Evolutionary conservation across 495 filamentous ascomycete species (phyloP), one percentile per base, ranked within the genome.

Genomic region (Aspergillus sclerotioniger): DNA sequence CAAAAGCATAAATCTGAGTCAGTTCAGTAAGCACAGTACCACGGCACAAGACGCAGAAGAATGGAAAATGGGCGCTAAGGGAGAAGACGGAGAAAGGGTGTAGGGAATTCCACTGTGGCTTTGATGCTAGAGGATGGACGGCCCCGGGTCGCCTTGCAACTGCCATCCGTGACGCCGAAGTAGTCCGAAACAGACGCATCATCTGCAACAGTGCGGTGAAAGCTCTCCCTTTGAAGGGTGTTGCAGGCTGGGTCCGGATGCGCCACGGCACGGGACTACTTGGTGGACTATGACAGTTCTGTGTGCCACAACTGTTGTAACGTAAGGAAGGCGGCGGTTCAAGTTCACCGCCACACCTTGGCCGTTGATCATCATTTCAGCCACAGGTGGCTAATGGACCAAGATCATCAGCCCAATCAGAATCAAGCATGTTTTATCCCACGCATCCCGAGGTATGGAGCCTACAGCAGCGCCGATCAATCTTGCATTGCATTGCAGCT

Each of bases 401-500:
- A 46, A 39, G 21, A 32, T 54, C 21, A 13, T 12, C 41, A 31
- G 39, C 29, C 19, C 41, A 31, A 32, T 25, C 21, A 25, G n/a
- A 17, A 44, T 31, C 10, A 20, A 54, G 28, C n/a, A 21, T 3
- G 21, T 6, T 15, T 53, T 16, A 32, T 16, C 28, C 47, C 35
- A 32, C 44, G 20, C 45, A 45, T 29, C n/a, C 37, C 33, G 19
- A 19, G 21, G 45, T 49, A 17, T 50, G 45, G 32, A 53, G 35
- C 25, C 29, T 45, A 58, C 25, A 25, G 25, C 25, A 35, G 39
- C 43, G 33, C 51, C 20, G 43, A 59, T 59, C 57, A n/a, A 51
- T 54, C 57, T 45, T 51, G 57, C 57, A 59, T 59, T 54, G 46
- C 51, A 50, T 54, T 54, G 31, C 41, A 54, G 43, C 50, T 50